phyloP scores from a whole-genome alignment of 306 rosid genomes.

The Lathyrus aphaca region DNA sequence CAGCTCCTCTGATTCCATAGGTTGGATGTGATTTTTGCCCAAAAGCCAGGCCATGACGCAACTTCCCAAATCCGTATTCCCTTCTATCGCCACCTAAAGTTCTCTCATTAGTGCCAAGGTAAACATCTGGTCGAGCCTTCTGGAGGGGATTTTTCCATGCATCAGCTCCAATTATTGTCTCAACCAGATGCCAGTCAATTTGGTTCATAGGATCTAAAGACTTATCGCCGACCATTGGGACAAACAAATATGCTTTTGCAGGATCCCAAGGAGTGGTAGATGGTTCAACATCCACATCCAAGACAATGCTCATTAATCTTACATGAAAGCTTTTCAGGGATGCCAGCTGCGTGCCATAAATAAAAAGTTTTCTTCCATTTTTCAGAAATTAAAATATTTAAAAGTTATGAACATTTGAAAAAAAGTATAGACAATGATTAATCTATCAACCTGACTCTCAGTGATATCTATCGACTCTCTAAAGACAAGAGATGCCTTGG shows the following conservation, averaged over 20 bases:
- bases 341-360: slow-evolving; percentile 66
- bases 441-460: slow-evolving; percentile 74
- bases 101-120: slow-evolving; percentile 98
- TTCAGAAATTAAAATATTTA: slow-evolving; percentile 41
- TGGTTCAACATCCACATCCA: slow-evolving; percentile 99
- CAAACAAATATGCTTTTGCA: slow-evolving; percentile 93
- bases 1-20: slow-evolving; percentile 98
- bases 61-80: slow-evolving; percentile 91
- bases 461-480: slow-evolving; percentile 72
- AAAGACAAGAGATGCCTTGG: slow-evolving; percentile 94
- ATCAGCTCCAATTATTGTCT: slow-evolving; percentile 67
- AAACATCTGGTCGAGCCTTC: slow-evolving; percentile 98
- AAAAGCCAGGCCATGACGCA: slow-evolving; percentile 95
- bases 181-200: slow-evolving; percentile 94
- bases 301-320: slow-evolving; percentile 95
- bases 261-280: slow-evolving; percentile 99
- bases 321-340: slow-evolving; percentile 97
- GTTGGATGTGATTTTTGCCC: slow-evolving; percentile 98
- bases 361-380: slow-evolving; percentile 35
- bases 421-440: slow-evolving; percentile 12
- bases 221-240: slow-evolving; percentile 88
- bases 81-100: slow-evolving; percentile 98
- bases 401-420: slow-evolving; percentile 28
- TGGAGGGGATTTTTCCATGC: slow-evolving; percentile 99
- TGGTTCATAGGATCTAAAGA: slow-evolving; percentile 73